Base-by-base conservation (phyloP, 176 grass and related monocot genomes). In the Musa beccarii region DNA sequence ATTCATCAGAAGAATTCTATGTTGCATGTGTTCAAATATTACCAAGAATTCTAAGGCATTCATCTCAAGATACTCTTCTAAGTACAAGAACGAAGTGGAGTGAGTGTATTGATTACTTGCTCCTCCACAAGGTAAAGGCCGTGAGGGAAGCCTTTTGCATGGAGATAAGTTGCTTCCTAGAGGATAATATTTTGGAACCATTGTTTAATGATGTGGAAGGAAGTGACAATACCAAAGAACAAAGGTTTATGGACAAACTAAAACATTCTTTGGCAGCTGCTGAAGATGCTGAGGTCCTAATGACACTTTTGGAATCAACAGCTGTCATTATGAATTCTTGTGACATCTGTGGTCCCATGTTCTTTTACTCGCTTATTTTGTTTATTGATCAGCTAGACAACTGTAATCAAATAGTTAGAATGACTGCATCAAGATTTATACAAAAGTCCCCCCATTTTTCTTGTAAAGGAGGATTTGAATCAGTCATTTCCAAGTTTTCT, bases 101-200 rank as follows among this genome's bases (percentile, higher is more conserved):
- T 66, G 68, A 85, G 13, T 93, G 87, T 86, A 71, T 97, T 72
- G 79, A 90, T 81, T 89, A 93, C 72, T 77, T 97, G 25, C 78
- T 97, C 75, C 76, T 84, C 49, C 88, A 97, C 78, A 87, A 83
- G 83, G 66, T 81, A 25, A 92, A 90, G 79, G 81, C 80, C 72
- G 87, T 97, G 43, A 87, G 93, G 77, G 86, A 93, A 85, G 86
- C 85, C 83, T 97, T 97, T 85, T 89, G 83, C 85, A 75, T 52
- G 63, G 80, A 84, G 74, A 61, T 97, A 74, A 85, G 77, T 83
- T 97, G 90, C 78, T 97, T 97, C 63, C 76, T 97, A 62, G 84
- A 97, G 81, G 77, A 53, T 15, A 79, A 69, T 28, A 78, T 90
- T 85, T 79, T 87, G 77, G 82, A 88, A 34, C 54, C 82, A 81